phyloP scores from a whole-genome alignment of 2,329 filamentous ascomycete genomes.

The Cadophora sp. region DNA sequence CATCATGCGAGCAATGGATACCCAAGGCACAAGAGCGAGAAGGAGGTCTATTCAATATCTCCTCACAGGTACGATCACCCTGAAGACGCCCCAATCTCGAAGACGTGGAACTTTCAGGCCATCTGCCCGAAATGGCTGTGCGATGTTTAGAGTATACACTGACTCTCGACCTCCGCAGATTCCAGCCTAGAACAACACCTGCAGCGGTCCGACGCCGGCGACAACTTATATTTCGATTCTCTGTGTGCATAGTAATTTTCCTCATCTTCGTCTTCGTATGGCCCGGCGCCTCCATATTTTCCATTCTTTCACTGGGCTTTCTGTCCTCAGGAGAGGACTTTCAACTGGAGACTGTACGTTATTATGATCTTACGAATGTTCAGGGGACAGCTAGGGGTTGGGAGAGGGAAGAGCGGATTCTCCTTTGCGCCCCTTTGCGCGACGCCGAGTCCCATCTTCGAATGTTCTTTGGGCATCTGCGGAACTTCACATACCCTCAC shows the following conservation, averaged over 20 bases:
- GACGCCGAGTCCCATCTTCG: constrained; percentile 90
- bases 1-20: constrained; percentile 83
- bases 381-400: constrained; percentile 91
- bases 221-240: constrained; percentile 74
- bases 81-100: not conserved
- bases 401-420: constrained; percentile 94
- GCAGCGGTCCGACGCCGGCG: constrained; percentile 74
- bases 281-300: constrained; percentile 68
- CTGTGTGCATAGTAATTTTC: constrained; percentile 62
- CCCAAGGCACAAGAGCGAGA: constrained; percentile 59
- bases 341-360: constrained; percentile 92
- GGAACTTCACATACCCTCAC: constrained; percentile 96
- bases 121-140: constrained; percentile 27
- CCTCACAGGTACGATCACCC: constrained; percentile 75
- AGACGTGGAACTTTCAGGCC: not conserved
- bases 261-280: constrained; percentile 79
- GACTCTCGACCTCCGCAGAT: constrained; percentile 59
- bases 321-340: constrained; percentile 71
- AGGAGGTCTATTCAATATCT: constrained; percentile 80
- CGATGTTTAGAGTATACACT: constrained; percentile 23
- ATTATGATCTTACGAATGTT: constrained; percentile 93
- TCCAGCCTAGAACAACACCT: constrained; percentile 81
- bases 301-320: constrained; percentile 71
- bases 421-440: constrained; percentile 91
- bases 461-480: constrained; percentile 99